Evolutionary conservation across 75 land plant species (phyloP), one percentile per base, ranked within the genome.

Genomic region (Picea sitchensis): DNA sequence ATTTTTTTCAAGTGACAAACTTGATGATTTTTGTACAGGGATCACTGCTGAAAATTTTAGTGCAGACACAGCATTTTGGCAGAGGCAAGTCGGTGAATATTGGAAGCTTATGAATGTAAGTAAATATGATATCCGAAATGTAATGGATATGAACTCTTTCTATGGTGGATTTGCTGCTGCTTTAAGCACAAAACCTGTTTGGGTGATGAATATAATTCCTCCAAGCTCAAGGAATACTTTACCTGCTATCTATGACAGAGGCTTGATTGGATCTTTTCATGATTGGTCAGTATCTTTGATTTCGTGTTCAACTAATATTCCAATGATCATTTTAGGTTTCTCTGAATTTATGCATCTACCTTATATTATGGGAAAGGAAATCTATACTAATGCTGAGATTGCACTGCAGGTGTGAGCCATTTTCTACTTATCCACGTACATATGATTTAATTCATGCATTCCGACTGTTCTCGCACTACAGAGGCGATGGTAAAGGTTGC

Each of bases 131-230:
- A 86, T 94, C 44, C 86, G 93, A 7, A 92, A 94, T 84, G 88
- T 92, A n/a, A 94, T 94, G 96, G 96, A 94, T 80, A 94, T 94
- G 96, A 94, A 92, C 87, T 90, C 96, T 59, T 80, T 76, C 26
- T 84, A 68, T 82, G 96, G 96, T 63, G 92, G 95, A 68, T 90
- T 94, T 87, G 85, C 96, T 31, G 91, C 78, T 61, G 96, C 91
- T 51, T 80, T 94, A 65, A 85, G 80, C 64, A 34, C 63, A 2
- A 84, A 61, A 21, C 96, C 96, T 30, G 81, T 94, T 6, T 94
- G 96, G 96, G 94, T 92, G n/a, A 94, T 94, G 92, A 94, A 90
- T 85, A 77, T 94, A 57, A 90, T 94, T 62, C 92, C 96, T 15
- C 31, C 81, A 14, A 84, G 80, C 78, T 85, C 78, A 83, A 83